Conservation (phyloP, 1,284 basidiomycete genomes). For the Cryptococcus depauperatus region DNA sequence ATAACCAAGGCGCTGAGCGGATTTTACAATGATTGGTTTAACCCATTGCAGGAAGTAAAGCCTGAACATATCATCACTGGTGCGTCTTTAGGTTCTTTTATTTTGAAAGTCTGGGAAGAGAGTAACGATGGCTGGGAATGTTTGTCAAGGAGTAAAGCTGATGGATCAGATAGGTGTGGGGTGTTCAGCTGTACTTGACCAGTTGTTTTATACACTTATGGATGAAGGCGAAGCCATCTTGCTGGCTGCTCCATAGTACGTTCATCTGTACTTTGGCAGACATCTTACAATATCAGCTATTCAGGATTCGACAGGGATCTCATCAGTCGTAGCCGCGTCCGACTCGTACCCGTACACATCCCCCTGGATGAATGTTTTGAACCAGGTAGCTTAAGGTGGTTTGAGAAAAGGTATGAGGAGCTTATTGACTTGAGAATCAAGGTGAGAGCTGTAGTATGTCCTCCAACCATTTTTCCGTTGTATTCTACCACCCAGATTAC, state of each 20-base stretch:
- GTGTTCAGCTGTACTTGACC: slow-evolving; percentile 37
- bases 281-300: slow-evolving; percentile 25
- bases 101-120: too few relatives aligned
- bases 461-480: background rate
- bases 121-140: background rate
- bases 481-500: background rate
- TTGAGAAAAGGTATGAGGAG: slow-evolving; percentile 26
- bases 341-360: slow-evolving; percentile 35
- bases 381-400: slow-evolving; percentile 23
- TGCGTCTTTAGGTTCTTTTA: too few relatives aligned
- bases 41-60: slow-evolving; percentile 25
- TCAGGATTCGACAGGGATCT: slow-evolving; percentile 42
- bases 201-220: slow-evolving; percentile 43
- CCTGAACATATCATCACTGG: slow-evolving; percentile 39
- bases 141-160: background rate
- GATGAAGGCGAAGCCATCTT: slow-evolving; percentile 45
- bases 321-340: slow-evolving; percentile 30
- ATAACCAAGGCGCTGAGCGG: slow-evolving; percentile 34
- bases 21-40: slow-evolving; percentile 38
- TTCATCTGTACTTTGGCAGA: slow-evolving; percentile 10
- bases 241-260: slow-evolving; percentile 39
- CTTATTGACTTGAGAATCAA: slow-evolving; percentile 21
- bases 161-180: slow-evolving; percentile 23
- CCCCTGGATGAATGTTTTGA: slow-evolving; percentile 26
- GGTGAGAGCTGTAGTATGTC: slow-evolving; percentile 33